phyloP scores from a whole-genome alignment of 2,329 filamentous ascomycete species.

The Esteya vermicola region DNA sequence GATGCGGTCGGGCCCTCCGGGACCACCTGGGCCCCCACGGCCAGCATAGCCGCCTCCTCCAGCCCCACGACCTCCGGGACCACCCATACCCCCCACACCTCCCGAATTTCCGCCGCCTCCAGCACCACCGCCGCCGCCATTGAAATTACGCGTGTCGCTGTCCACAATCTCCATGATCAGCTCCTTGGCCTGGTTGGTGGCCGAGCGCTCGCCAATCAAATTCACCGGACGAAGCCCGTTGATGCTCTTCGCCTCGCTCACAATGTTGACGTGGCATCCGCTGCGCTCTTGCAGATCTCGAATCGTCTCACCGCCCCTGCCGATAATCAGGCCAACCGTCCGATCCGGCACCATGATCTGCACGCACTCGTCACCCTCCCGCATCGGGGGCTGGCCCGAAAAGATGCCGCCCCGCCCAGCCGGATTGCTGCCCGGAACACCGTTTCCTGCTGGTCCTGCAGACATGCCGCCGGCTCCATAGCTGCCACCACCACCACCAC shows the following conservation, averaged over 20 bases:
- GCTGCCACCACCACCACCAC: conserved; percentile 1
- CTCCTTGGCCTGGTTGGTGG: conserved; percentile 67
- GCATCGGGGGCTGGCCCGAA: no score
- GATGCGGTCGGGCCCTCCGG: conserved; percentile 43
- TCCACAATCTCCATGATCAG: conserved; percentile 90
- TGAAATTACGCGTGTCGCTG: conserved; percentile 56
- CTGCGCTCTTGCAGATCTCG: conserved; percentile 82
- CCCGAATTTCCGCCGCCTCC: conserved; percentile 7
- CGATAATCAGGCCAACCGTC: conserved; percentile 85
- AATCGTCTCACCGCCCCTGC: conserved; percentile 86
- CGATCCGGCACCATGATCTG: conserved; percentile 93
- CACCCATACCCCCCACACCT: conserved; percentile 8
- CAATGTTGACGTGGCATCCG: conserved; percentile 92
- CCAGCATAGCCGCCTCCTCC: conserved; percentile 15
- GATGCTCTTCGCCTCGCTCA: conserved; percentile 83
- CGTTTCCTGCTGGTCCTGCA: conserved; percentile 15
- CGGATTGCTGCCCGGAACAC: no score
- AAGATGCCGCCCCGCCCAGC: no score
- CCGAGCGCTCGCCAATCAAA: conserved; percentile 64
- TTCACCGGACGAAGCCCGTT: conserved; percentile 85
- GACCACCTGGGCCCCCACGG: conserved; percentile 17
- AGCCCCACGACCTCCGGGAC: conserved; percentile 20
- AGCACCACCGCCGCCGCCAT: conserved; percentile 11
- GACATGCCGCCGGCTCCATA: conserved; percentile 19
- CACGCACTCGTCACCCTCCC: conserved; percentile 71